Percentiles rank a stretch among this genome's conserved stretches.
phyloP scores from a whole-genome alignment of 1,284 basidiomycete genomes.

The Neolentinus lepideus region DNA sequence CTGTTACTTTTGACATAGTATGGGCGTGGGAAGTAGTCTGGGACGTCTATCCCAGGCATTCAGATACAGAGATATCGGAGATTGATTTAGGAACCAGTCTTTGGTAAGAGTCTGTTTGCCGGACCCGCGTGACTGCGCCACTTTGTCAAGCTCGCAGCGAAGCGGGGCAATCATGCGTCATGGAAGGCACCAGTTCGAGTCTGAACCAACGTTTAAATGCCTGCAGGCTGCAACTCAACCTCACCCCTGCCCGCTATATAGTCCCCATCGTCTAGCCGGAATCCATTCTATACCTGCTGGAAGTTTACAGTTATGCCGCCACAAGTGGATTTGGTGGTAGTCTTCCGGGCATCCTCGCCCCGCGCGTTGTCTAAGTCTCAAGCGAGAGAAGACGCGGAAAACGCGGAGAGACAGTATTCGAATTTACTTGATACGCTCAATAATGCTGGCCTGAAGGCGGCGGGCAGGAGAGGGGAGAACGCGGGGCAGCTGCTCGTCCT shows the following conservation, averaged over 20 bases:
- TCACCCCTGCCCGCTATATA: background rate
- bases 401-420: conserved; percentile 63
- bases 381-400: conserved; percentile 49
- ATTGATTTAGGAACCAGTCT: too few relatives aligned
- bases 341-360: conserved; percentile 50
- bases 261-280: too few relatives aligned
- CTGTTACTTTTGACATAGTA: too few relatives aligned
- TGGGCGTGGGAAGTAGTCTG: too few relatives aligned
- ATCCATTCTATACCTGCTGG: background rate
- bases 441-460: conserved; percentile 57
- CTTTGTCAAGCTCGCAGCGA: too few relatives aligned
- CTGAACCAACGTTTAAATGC: background rate
- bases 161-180: background rate
- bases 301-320: conserved; percentile 25
- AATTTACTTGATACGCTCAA: conserved; percentile 55
- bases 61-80: too few relatives aligned
- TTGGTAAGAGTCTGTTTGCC: too few relatives aligned
- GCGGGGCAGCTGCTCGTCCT: conserved; percentile 78
- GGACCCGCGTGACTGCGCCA: too few relatives aligned
- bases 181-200: background rate
- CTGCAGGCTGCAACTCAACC: background rate
- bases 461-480: conserved; percentile 66
- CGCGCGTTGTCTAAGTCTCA: conserved; percentile 51
- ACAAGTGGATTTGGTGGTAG: conserved; percentile 63
- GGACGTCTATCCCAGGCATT: too few relatives aligned